Evolutionary conservation across 768 basidiomycete species (phyloP).

Genomic region (Lactarius deliciosus): DNA sequence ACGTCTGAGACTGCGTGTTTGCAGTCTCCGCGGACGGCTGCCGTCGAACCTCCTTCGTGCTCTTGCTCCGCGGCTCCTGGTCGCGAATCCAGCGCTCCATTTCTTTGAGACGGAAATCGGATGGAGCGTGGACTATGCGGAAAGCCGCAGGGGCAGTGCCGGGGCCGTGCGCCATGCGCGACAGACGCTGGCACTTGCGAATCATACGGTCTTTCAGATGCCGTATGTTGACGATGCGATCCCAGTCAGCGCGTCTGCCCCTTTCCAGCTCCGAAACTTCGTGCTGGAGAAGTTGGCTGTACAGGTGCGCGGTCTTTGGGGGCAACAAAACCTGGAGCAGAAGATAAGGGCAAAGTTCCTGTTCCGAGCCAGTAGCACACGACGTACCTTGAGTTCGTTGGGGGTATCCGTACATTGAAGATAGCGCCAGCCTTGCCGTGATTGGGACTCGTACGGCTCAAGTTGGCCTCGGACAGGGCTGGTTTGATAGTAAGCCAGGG

Average conservation of each 20-base stretch:
- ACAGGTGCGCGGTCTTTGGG: constrained; percentile 62
- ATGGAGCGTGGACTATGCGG: constrained; percentile 64
- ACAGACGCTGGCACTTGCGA: constrained; percentile 70
- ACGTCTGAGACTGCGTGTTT: constrained; percentile 30
- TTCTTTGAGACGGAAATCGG: constrained; percentile 73
- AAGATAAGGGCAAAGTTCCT: constrained; percentile 18
- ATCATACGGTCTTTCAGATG: constrained; percentile 82
- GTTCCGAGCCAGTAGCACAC: not conserved
- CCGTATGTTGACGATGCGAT: constrained; percentile 69
- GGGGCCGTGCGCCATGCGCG: constrained; percentile 45
- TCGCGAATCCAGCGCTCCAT: constrained; percentile 76
- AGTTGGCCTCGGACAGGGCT: constrained; percentile 75
- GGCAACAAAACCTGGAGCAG: constrained; percentile 62
- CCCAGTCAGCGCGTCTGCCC: constrained; percentile 58
- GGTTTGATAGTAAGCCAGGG: constrained; percentile 54
- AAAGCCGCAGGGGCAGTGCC: constrained; percentile 47
- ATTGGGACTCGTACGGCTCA: constrained; percentile 56
- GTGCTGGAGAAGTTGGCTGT: constrained; percentile 61
- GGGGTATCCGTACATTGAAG: constrained; percentile 76
- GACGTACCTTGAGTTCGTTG: constrained; percentile 65
- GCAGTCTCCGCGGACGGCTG: constrained; percentile 42
- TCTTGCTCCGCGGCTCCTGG: constrained; percentile 37
- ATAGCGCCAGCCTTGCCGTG: constrained; percentile 64
- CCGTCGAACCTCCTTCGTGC: constrained; percentile 22
- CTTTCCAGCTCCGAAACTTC: constrained; percentile 62